Percentiles rank a stretch among this genome's conserved stretches.
Evolutionary conservation across 1,284 basidiomycete genomes (phyloP).

Genomic region (Ceratorhiza oryzae-sativae): DNA sequence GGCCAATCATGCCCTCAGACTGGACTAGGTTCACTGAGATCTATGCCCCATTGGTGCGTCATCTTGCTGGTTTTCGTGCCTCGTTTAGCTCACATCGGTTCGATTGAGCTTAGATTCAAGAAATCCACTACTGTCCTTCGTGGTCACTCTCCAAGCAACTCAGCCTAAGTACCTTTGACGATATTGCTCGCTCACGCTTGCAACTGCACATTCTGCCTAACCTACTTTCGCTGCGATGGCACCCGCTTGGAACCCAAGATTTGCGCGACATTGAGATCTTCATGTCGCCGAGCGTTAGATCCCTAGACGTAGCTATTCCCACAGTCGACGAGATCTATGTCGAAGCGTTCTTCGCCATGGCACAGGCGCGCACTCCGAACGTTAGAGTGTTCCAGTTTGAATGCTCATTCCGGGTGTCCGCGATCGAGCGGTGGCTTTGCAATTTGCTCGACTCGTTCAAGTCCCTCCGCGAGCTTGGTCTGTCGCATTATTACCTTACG

Average conservation of each 20-base stretch:
- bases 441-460: slow-evolving; percentile 20
- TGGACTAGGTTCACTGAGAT: slow-evolving; percentile 33
- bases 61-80: neutral
- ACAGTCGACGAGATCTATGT: slow-evolving; percentile 32
- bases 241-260: slow-evolving; percentile 24
- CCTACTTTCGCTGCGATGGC: slow-evolving; percentile 30
- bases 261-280: slow-evolving; percentile 30
- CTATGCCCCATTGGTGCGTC: slow-evolving; percentile 33
- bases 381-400: slow-evolving; percentile 37
- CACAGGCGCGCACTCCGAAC: slow-evolving; percentile 29
- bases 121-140: slow-evolving; percentile 26
- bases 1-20: slow-evolving; percentile 31
- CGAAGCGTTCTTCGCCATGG: slow-evolving; percentile 32
- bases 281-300: slow-evolving; percentile 21
- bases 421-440: slow-evolving; percentile 30
- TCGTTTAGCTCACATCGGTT: neutral
- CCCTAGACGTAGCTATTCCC: slow-evolving; percentile 35
- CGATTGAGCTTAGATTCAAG: slow-evolving; percentile 25
- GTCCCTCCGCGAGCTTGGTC: slow-evolving; percentile 27
- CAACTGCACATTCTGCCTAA: slow-evolving; percentile 30
- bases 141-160: slow-evolving; percentile 31
- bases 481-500: slow-evolving; percentile 34
- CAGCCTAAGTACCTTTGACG: slow-evolving; percentile 30
- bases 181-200: slow-evolving; percentile 31
- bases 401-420: slow-evolving; percentile 14